Conservation (phyloP, 2,329 filamentous ascomycete genomes). For the Penicillium sp. region DNA sequence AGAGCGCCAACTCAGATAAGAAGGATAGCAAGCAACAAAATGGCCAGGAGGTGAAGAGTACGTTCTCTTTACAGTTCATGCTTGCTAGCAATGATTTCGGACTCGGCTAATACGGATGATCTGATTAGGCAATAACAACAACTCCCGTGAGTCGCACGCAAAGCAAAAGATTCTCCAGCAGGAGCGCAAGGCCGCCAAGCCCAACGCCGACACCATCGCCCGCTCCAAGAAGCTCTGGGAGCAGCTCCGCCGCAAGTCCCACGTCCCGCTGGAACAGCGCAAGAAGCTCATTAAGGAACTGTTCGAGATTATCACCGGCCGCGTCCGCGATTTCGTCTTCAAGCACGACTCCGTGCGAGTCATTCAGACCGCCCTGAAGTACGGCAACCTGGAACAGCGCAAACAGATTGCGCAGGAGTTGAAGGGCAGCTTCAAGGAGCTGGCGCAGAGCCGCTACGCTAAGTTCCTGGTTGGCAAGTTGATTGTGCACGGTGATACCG, state of each 20-base stretch:
- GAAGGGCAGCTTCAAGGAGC: slow-evolving; percentile 76
- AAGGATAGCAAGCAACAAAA: slow-evolving; percentile 21
- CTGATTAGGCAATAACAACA: slow-evolving; percentile 67
- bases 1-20: slow-evolving; percentile 23
- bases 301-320: slow-evolving; percentile 86
- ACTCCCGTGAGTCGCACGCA: slow-evolving; percentile 81
- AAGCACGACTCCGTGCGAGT: slow-evolving; percentile 98
- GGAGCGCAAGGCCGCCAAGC: slow-evolving; percentile 90
- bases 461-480: slow-evolving; percentile 98
- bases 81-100: neutral
- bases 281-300: slow-evolving; percentile 85
- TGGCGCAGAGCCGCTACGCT: slow-evolving; percentile 94
- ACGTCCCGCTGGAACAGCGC: slow-evolving; percentile 86
- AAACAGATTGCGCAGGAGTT: slow-evolving; percentile 86
- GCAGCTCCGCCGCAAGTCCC: slow-evolving; percentile 85
- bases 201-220: slow-evolving; percentile 84
- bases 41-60: slow-evolving; percentile 33
- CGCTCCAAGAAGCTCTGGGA: slow-evolving; percentile 98
- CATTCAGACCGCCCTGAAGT: slow-evolving; percentile 96
- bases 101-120: slow-evolving; percentile 16
- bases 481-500: slow-evolving; percentile 84
- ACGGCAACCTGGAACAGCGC: slow-evolving; percentile 81
- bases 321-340: slow-evolving; percentile 93
- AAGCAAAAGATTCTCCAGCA: slow-evolving; percentile 88
- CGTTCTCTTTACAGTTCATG: slow-evolving; percentile 11